Evolutionary conservation across 805 yeast species (phyloP).

Genomic region (Zygoascus flipseniorum): DNA sequence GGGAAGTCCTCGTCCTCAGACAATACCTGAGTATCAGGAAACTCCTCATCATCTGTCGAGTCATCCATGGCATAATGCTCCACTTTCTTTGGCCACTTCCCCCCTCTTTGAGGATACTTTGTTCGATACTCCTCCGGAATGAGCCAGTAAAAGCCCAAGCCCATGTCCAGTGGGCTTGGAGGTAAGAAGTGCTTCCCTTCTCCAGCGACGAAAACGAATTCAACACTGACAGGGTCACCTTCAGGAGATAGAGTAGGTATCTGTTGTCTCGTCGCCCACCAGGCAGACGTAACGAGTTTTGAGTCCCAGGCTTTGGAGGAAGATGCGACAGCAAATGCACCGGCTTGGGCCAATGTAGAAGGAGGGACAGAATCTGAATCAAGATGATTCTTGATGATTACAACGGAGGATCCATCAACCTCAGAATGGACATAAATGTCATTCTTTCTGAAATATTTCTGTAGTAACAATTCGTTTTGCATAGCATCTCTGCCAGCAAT

Average conservation of each 20-base stretch:
- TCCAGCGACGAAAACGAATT: constrained; percentile 48
- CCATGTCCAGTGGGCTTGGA: constrained; percentile 83
- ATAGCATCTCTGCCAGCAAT: constrained; percentile 76
- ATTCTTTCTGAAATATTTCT: constrained; percentile 62
- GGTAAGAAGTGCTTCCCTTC: constrained; percentile 47
- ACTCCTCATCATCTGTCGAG: constrained; percentile 15
- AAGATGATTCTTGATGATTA: constrained; percentile 72
- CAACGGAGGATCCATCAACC: constrained; percentile 62
- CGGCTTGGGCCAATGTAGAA: constrained; percentile 81
- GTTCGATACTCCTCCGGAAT: constrained; percentile 40
- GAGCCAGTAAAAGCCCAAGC: constrained; percentile 74
- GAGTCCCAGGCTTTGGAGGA: constrained; percentile 81
- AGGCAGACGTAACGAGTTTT: constrained; percentile 72
- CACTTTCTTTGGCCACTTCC: neutral
- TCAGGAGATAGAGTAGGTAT: constrained; percentile 47
- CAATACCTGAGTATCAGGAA: constrained; percentile 1
- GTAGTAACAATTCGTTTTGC: constrained; percentile 74
- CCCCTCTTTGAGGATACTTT: constrained; percentile 24
- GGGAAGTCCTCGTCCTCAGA: constrained; percentile 19
- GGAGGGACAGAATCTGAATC: constrained; percentile 61
- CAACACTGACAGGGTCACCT: constrained; percentile 53
- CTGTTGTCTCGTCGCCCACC: constrained; percentile 68
- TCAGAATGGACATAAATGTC: constrained; percentile 73
- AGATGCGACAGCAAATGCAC: constrained; percentile 69
- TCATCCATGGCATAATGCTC: constrained; percentile 9